These are phyloP conservation scores for Coemansia sp. DNA, from an alignment of 192 early-diverging fungal species.

Conservation along the genomic window DNA sequence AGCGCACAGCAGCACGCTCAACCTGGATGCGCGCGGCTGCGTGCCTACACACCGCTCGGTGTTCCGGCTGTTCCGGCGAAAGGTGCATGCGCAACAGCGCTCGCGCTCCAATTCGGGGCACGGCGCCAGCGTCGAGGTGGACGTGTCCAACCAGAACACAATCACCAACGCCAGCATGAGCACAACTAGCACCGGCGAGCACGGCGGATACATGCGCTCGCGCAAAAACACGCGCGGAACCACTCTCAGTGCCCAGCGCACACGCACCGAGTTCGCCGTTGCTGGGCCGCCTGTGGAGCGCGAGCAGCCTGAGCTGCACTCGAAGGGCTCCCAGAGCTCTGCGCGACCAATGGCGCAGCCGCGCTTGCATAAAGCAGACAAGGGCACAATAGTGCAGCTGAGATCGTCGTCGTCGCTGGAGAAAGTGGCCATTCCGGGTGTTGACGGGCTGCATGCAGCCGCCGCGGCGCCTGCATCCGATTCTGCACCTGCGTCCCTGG, in stretches of 20 bases:
- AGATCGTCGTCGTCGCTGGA: slow-evolving; percentile 39
- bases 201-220: slow-evolving; percentile 50
- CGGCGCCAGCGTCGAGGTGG: neutral
- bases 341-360: slow-evolving; percentile 21
- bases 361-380: slow-evolving; percentile 47
- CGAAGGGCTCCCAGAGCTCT: slow-evolving; percentile 10
- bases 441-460: slow-evolving; percentile 41
- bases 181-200: slow-evolving; percentile 33
- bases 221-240: slow-evolving; percentile 35
- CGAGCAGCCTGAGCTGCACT: neutral
- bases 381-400: slow-evolving; percentile 55
- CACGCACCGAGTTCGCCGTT: slow-evolving; percentile 47
- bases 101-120: slow-evolving; percentile 1
- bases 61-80: slow-evolving; percentile 42
- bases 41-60: slow-evolving; percentile 48
- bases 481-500: slow-evolving; percentile 15
- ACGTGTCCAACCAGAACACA: slow-evolving; percentile 19
- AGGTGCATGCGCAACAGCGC: slow-evolving; percentile 18
- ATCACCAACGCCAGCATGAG: slow-evolving; percentile 16
- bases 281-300: slow-evolving; percentile 25
- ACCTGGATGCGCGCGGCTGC: slow-evolving; percentile 29
- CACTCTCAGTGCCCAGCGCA: slow-evolving; percentile 51
- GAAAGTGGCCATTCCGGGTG: slow-evolving; percentile 37
- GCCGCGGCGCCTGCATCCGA: slow-evolving; percentile 12
- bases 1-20: slow-evolving; percentile 9